Evolutionary conservation across 805 yeast genomes (phyloP).

Genomic region (Metschnikowia cubensis): DNA sequence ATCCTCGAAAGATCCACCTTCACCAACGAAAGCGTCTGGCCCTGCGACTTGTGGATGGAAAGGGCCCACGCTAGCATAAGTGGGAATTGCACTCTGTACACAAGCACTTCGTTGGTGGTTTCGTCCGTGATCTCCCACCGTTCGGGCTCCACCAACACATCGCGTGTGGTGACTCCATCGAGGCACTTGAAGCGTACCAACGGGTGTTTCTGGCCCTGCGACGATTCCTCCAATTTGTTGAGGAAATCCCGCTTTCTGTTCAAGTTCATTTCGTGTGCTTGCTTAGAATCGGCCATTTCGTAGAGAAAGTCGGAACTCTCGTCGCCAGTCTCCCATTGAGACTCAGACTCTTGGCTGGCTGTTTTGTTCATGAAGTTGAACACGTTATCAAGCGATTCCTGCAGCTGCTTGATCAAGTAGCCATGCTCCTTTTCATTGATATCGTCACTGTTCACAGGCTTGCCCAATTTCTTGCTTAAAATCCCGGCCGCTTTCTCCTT

Average conservation of each 20-base stretch:
- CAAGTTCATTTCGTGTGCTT: conserved; percentile 22
- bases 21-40: conserved; percentile 71
- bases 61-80: conserved; percentile 75
- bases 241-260: conserved; percentile 47
- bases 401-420: conserved; percentile 1
- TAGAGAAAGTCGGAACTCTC: not conserved
- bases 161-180: conserved; percentile 63
- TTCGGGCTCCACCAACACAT: conserved; percentile 79
- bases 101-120: conserved; percentile 54
- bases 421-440: conserved; percentile 12
- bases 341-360: not conserved
- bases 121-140: conserved; percentile 79
- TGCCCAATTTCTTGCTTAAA: conserved; percentile 13
- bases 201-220: conserved; percentile 55
- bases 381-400: conserved; percentile 12
- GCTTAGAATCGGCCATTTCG: not conserved
- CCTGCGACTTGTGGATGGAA: conserved; percentile 82
- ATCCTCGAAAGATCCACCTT: conserved; percentile 62
- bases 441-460: conserved; percentile 5
- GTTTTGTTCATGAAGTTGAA: conserved; percentile 13
- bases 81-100: conserved; percentile 52
- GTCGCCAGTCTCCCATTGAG: too few relatives aligned
- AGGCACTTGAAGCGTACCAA: conserved; percentile 71
- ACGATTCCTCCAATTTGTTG: conserved; percentile 39
- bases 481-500: conserved; percentile 5